A percentile compares a stretch with the other conserved stretches of the same genome.
phyloP scores from a whole-genome alignment of 2,329 filamentous ascomycete species.

The Annulohypoxylon truncatum region DNA sequence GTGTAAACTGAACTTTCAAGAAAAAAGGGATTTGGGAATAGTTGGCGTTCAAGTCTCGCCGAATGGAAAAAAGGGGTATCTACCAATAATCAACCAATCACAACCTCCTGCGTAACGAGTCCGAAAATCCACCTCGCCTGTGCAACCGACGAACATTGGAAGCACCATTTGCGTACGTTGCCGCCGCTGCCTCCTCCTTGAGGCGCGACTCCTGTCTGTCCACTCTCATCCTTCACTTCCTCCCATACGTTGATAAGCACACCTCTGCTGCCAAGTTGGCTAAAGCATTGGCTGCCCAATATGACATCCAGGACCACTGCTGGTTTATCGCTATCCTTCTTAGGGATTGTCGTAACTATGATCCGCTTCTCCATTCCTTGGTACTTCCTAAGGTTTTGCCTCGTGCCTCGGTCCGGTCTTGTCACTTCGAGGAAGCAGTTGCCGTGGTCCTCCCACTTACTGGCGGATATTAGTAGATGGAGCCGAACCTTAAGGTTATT shows the following conservation, averaged over 20 bases:
- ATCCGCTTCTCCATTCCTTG: constrained; percentile 86
- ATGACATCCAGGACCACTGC: constrained; percentile 83
- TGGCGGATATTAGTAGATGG: constrained; percentile 79
- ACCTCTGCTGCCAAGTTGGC: constrained; percentile 83
- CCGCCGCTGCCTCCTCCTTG: constrained; percentile 64
- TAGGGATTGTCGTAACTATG: constrained; percentile 77
- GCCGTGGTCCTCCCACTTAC: constrained; percentile 93
- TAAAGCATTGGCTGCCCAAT: constrained; percentile 85
- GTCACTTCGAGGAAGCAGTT: constrained; percentile 86
- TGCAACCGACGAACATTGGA: constrained; percentile 65
- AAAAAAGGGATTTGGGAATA: constrained; percentile 20
- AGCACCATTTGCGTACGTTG: constrained; percentile 72
- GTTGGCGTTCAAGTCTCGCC: background rate
- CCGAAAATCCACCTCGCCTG: constrained; percentile 68
- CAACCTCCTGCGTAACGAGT: constrained; percentile 67
- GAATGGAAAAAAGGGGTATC: constrained; percentile 31
- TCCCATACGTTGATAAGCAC: constrained; percentile 93
- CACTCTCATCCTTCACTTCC: constrained; percentile 73
- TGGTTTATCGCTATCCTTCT: constrained; percentile 66
- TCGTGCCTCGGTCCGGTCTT: constrained; percentile 73
- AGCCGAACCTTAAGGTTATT: constrained; percentile 87
- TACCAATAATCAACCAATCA: constrained; percentile 49
- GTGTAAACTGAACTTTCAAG: constrained; percentile 24
- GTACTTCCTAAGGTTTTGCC: constrained; percentile 68
- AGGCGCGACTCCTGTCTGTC: constrained; percentile 64